These are phyloP conservation scores for Penicillium turbatum DNA, from an alignment of 495 filamentous ascomycete species.

Conservation along the genomic window DNA sequence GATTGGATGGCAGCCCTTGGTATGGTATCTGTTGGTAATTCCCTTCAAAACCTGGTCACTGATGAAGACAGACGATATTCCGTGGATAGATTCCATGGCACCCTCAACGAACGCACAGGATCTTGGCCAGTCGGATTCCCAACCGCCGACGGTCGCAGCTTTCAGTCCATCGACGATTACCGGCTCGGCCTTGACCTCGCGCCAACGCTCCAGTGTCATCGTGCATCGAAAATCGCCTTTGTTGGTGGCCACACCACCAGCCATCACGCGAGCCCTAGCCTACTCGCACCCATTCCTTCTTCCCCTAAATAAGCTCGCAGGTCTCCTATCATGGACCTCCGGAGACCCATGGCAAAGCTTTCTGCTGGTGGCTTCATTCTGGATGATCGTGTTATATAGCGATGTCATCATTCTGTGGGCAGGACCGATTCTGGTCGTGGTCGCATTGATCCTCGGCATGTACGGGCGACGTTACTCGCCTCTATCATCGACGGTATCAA, in stretches of 20 bases:
- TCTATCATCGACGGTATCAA: slow-evolving; percentile 77
- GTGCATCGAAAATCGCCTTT: slow-evolving; percentile 96
- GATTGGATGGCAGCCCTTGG: slow-evolving; percentile 62
- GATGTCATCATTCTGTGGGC: slow-evolving; percentile 72
- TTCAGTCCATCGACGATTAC: slow-evolving; percentile 82
- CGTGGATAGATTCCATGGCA: slow-evolving; percentile 61
- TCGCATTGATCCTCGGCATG: slow-evolving; percentile 82
- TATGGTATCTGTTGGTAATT: slow-evolving; percentile 26
- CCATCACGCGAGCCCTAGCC: slow-evolving; percentile 85
- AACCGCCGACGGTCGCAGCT: slow-evolving; percentile 70
- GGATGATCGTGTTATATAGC: slow-evolving; percentile 80
- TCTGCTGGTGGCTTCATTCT: slow-evolving; percentile 76
- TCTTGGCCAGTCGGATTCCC: slow-evolving; percentile 39
- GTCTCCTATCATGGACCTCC: slow-evolving; percentile 88
- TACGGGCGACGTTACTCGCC: slow-evolving; percentile 87
- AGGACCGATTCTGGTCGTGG: slow-evolving; percentile 78
- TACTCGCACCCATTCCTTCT: slow-evolving; percentile 92
- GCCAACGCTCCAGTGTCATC: slow-evolving; percentile 81
- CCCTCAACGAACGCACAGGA: slow-evolving; percentile 40
- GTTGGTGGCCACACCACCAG: slow-evolving; percentile 86
- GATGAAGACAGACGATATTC: slow-evolving; percentile 48
- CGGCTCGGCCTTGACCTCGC: slow-evolving; percentile 61
- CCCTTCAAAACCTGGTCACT: slow-evolving; percentile 18
- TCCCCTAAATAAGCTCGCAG: slow-evolving; percentile 75
- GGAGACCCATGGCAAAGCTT: slow-evolving; percentile 97